Evolutionary conservation across 1,284 basidiomycete species (phyloP).

Genomic region (Ustilago vetiveriae): DNA sequence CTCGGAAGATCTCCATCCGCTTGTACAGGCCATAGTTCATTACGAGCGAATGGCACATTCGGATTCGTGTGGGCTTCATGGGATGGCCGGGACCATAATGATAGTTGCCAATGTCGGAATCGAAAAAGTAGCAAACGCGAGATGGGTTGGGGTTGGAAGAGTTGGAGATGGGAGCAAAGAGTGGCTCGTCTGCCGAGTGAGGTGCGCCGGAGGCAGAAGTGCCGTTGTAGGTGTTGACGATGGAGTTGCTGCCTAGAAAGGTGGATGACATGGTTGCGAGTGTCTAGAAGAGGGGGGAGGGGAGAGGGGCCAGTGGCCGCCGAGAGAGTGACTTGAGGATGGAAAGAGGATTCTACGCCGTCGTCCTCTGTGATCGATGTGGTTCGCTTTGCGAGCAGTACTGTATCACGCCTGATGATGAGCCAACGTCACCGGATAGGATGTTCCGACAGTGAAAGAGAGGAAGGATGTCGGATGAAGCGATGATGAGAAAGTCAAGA

Average conservation of each 20-base stretch:
- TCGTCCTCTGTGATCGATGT: too few relatives aligned
- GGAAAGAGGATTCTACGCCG: too few relatives aligned
- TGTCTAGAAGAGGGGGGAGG: too few relatives aligned
- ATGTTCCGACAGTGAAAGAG: too few relatives aligned
- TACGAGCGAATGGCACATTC: conserved; percentile 98
- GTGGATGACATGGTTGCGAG: conserved; percentile 43
- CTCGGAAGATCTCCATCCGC: conserved; percentile 73
- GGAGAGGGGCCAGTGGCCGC: neutral
- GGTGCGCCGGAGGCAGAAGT: conserved; percentile 13
- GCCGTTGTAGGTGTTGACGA: conserved; percentile 34
- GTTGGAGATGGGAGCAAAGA: conserved; percentile 52
- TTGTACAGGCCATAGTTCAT: conserved; percentile 91
- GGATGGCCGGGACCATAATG: conserved; percentile 94
- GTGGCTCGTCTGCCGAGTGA: conserved; percentile 26
- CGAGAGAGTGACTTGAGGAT: neutral
- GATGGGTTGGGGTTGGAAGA: conserved; percentile 43
- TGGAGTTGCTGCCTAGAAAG: conserved; percentile 40
- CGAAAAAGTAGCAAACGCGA: conserved; percentile 70
- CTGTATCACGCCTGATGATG: too few relatives aligned
- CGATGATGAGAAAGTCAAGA: neutral
- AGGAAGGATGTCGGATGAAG: conserved; percentile 1
- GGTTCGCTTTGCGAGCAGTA: too few relatives aligned
- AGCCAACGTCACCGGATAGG: too few relatives aligned
- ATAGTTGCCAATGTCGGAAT: conserved; percentile 97
- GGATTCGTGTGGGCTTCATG: conserved; percentile 74